Base-by-base conservation (phyloP, 2,329 filamentous ascomycete genomes). In the Hymenoscyphus infarciens region DNA sequence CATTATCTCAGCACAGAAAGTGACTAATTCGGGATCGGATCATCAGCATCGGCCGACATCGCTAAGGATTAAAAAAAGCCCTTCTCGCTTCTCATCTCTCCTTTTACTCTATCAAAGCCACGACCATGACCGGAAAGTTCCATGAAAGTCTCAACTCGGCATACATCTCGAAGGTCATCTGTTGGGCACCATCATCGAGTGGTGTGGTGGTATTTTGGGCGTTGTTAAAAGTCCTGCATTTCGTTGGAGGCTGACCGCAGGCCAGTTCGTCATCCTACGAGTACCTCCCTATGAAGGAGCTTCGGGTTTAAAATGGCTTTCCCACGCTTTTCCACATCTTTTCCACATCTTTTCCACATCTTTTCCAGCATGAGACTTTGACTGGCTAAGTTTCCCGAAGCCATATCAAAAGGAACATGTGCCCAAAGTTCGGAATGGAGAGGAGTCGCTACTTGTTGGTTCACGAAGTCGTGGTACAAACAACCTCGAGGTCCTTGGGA, bases 21-120 rank as follows among this genome's bases (percentile, higher is more conserved):
- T 52, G 45, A 52, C 45, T 52, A 25, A 22, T n/a, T 25, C 45
- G 45, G n/a, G 3, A 11, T 10, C 45, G 45, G 45, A 52, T 52
- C 45, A 52, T 52, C 19, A 52, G 45, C 45, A 13, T 52, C 45
- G 45, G 45, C 45, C 45, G 45, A 52, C 45, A 52, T 52, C 19
- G 45, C 45, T 52, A 13, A 25, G 45, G 19, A 11, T 5, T 19
- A 13, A 52, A 52, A 25, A 52, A 25, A 11, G 10, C 11, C 22
- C 19, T 10, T 25, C 45, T 22, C 45, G 45, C 19, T 22, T 52
- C 45, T 19, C 45, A 8, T 25, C 22, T 11, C 45, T 52, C 10
- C 11, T 52, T 25, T 22, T 25, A 22, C 45, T 13, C 3, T 25
- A 6, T 13, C 22, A 13, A 52, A 22, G 19, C n/a, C n/a, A 13